Conservation (phyloP, 495 filamentous ascomycete genomes). For the Penicillium riverlandense region DNA sequence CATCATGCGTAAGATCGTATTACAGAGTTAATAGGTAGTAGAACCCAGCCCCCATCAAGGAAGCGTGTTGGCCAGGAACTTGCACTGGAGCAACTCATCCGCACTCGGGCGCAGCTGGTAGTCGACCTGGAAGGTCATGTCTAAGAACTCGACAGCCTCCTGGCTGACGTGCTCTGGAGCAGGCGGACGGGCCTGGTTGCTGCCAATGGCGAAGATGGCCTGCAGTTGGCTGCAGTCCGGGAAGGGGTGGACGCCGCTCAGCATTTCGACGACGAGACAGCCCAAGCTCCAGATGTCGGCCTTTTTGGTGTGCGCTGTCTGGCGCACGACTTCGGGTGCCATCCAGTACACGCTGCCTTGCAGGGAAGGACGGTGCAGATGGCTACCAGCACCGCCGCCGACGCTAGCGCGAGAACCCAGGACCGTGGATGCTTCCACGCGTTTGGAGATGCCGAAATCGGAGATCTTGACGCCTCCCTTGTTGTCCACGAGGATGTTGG, state of each 20-base stretch:
- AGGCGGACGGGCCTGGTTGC: conserved; percentile 76
- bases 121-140: conserved; percentile 89
- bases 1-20: conserved; percentile 12
- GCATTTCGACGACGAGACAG: conserved; percentile 98
- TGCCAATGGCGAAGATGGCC: conserved; percentile 97
- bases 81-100: conserved; percentile 76
- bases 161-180: conserved; percentile 78
- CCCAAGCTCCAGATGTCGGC: conserved; percentile 99
- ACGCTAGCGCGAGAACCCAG: conserved; percentile 48
- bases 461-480: conserved; percentile 99
- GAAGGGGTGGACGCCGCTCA: conserved; percentile 93
- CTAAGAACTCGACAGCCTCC: conserved; percentile 80
- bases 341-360: conserved; percentile 99
- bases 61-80: conserved; percentile 66
- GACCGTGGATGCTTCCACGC: conserved; percentile 71
- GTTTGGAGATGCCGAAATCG: conserved; percentile 98
- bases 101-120: conserved; percentile 86
- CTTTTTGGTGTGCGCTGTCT: conserved; percentile 96
- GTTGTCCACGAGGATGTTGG: conserved; percentile 98
- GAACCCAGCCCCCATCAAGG: conserved; percentile 16
- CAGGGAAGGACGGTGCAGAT: conserved; percentile 80
- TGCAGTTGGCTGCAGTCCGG: conserved; percentile 95
- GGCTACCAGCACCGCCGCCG: conserved; percentile 34
- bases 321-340: conserved; percentile 96
- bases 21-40: conserved; percentile 4